Evolutionary conservation across 2,329 filamentous ascomycete species (phyloP).

Genomic region (Colletotrichum sansevieriae): DNA sequence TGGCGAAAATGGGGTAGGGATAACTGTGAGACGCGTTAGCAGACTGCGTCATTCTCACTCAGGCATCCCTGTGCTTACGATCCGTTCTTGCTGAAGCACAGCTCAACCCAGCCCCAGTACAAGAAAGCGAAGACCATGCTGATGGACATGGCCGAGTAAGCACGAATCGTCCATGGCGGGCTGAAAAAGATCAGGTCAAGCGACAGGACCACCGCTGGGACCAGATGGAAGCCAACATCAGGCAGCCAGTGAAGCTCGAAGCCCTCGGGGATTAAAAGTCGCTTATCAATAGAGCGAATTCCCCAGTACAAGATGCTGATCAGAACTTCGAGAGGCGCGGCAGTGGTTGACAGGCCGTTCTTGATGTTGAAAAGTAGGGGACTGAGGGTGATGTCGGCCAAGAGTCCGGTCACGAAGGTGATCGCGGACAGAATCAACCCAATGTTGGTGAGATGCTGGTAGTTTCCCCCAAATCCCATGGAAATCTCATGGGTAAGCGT

Average conservation of each 20-base stretch:
- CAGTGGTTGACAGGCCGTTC: conserved; percentile 74
- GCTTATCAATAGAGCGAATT: conserved; percentile 68
- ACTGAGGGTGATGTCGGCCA: conserved; percentile 74
- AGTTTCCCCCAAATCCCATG: conserved; percentile 74
- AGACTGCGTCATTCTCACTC: conserved; percentile 44
- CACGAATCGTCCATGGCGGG: conserved; percentile 78
- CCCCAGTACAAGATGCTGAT: conserved; percentile 82
- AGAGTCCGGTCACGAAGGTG: conserved; percentile 72
- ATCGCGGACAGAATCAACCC: conserved; percentile 72
- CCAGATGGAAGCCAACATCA: conserved; percentile 75
- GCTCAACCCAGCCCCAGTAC: conserved; percentile 85
- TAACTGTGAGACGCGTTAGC: conserved; percentile 66
- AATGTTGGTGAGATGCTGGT: conserved; percentile 81
- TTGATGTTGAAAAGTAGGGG: conserved; percentile 73
- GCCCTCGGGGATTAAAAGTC: conserved; percentile 66
- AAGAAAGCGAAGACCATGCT: conserved; percentile 71
- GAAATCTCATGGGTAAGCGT: conserved; percentile 66
- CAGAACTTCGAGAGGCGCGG: conserved; percentile 77
- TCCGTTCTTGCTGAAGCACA: conserved; percentile 76
- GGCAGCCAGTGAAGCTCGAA: conserved; percentile 67
- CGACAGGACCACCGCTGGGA: conserved; percentile 74
- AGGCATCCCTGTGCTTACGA: conserved; percentile 58
- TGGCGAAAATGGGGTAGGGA: conserved; percentile 86
- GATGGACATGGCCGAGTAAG: conserved; percentile 69
- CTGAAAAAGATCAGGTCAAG: conserved; percentile 77